Base-by-base conservation (phyloP, 306 rosid species). In the Herpetospermum pedunculosum region DNA sequence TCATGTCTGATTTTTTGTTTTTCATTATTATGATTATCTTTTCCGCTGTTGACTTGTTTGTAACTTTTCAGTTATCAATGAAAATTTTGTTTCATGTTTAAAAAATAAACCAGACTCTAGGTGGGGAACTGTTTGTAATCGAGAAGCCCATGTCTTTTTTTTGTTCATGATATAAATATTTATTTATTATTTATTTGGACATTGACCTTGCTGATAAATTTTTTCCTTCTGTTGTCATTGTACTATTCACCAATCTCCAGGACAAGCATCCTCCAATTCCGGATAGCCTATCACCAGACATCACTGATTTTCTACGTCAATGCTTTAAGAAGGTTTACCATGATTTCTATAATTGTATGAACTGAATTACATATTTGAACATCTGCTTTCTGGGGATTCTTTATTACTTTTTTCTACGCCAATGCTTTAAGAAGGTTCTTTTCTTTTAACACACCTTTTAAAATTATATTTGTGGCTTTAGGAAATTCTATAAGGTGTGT, bases 201-300 rank as follows among this genome's bases (percentile, higher is more conserved):
- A 48, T 11, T 34, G 30, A 43, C 59, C 59, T 62, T 35, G 14
- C 55, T 54, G 50, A 54, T 14, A 75, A 41, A 30, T 11, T 5
- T 3, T 43, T 47, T 10, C 35, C 23, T 40, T 60, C 34, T 53
- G 34, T 54, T 54, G 50, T 32, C 71, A 49, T 15, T 75, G 43
- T 19, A 74, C 80, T 68, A 68, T 73, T 46, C 54, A 47, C 38
- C 79, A 81, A 71, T 79, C 53, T 84, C 75, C 91, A 94, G 99
- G 99, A 94, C 62, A 90, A 91, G 71, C 95, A 82, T 76, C 97
- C 99, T 78, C 99, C 99, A 63, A 91, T 94, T 78, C 99, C 99
- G 26, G 97, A 94, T 81, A 84, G 96, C 84, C 84, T 94, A 58
- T 88, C 97, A 74, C 89, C 88, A 57, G 95, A 94, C 81, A 89